A percentile compares a stretch with the other conserved stretches of the same genome.
These are phyloP conservation scores for Silene vulgaris DNA, from an alignment of 179 eudicot genomes.

Conservation along the genomic window DNA sequence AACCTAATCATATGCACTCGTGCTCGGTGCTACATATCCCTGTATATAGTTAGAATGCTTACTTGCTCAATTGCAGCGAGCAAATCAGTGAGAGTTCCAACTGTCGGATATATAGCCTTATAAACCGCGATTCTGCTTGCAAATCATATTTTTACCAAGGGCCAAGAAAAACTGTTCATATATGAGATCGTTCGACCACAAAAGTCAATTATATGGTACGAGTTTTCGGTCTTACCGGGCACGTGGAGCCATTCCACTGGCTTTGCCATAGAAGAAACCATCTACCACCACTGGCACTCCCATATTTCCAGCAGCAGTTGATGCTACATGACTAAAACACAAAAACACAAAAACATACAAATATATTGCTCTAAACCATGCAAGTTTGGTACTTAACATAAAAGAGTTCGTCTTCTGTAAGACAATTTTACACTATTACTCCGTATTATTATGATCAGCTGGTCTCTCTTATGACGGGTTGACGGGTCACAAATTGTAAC, in stretches of 20 bases:
- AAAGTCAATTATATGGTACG: background rate
- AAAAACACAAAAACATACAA: background rate
- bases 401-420: too few species aligned
- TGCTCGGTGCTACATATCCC: too few species aligned
- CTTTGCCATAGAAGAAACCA: conserved; percentile 70
- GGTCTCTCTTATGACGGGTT: too few species aligned
- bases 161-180: background rate
- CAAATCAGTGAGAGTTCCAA: conserved; percentile 76
- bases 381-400: too few species aligned
- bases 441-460: too few species aligned
- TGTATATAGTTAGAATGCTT: too few species aligned
- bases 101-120: conserved; percentile 83
- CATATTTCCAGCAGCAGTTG: conserved; percentile 85
- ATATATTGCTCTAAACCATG: background rate
- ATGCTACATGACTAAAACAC: conserved; percentile 59
- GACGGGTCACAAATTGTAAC: too few species aligned
- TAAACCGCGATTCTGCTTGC: conserved; percentile 79
- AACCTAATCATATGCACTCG: too few species aligned
- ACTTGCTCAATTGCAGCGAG: conserved; percentile 96
- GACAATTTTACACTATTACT: too few species aligned
- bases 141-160: background rate
- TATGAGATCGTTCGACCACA: background rate
- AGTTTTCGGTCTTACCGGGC: conserved; percentile 46
- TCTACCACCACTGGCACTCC: conserved; percentile 79
- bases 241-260: conserved; percentile 97